A percentile compares a stretch with the other conserved stretches of the same genome.
phyloP scores from a whole-genome alignment of 78 protist species.

The Pigoraptor vietnamica region DNA sequence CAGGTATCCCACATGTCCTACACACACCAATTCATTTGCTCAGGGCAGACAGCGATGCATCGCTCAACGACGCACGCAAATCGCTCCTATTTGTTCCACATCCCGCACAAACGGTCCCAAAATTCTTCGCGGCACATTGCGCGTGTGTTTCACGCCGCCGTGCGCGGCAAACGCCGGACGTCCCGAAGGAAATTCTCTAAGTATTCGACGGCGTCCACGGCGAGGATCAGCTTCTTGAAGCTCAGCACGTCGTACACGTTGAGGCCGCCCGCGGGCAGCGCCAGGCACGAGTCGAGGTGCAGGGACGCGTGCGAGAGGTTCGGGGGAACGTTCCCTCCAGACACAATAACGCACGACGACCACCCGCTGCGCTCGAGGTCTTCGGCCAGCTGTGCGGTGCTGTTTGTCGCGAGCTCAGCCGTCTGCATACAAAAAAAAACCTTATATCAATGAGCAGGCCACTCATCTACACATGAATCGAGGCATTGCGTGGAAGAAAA shows the following conservation, averaged over 20 bases:
- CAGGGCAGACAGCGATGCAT: too few species aligned
- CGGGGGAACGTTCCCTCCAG: neutral
- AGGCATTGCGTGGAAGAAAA: too few species aligned
- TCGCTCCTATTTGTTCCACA: too few species aligned
- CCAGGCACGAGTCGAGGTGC: neutral
- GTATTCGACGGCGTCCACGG: neutral
- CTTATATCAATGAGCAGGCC: too few species aligned
- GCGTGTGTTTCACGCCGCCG: neutral
- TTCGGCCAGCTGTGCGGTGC: too few species aligned
- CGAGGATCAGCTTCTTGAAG: neutral
- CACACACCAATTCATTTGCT: too few species aligned
- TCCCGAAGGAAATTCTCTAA: neutral
- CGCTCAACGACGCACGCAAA: too few species aligned
- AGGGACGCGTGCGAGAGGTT: neutral
- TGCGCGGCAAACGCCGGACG: neutral
- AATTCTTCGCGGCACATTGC: neutral
- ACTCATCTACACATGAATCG: too few species aligned
- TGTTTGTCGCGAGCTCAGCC: too few species aligned
- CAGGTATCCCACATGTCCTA: too few species aligned
- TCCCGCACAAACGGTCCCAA: neutral
- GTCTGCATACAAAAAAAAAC: too few species aligned
- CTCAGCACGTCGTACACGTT: neutral
- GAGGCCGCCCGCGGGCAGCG: neutral
- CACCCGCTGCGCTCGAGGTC: too few species aligned
- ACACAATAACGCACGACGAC: neutral